phyloP scores from a whole-genome alignment of 352 stramenopile species.

The Aphanomyces astaci region DNA sequence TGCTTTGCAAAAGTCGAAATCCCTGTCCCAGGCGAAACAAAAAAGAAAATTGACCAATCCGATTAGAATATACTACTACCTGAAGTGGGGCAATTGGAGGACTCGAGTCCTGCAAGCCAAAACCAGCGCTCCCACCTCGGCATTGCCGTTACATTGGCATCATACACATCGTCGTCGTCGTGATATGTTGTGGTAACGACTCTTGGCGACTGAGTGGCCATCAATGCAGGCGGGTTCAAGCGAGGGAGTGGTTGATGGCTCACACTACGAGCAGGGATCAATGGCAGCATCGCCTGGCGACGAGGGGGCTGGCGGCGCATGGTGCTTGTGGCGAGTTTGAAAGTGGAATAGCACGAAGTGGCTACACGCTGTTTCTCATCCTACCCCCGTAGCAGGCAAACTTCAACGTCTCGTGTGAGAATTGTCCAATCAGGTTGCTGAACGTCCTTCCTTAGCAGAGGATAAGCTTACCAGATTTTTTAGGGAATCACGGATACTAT shows the following conservation, averaged over 20 bases:
- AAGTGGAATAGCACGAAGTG: not conserved
- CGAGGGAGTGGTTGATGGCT: not conserved
- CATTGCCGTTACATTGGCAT: no score
- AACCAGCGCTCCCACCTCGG: no score
- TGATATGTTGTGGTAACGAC: not conserved
- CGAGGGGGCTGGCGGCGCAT: not conserved
- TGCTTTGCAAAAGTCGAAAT: not conserved
- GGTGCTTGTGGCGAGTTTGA: not conserved
- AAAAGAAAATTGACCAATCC: not conserved
- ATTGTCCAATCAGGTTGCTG: not conserved
- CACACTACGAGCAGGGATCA: not conserved
- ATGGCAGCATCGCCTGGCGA: not conserved
- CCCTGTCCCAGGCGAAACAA: not conserved
- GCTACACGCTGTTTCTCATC: no score
- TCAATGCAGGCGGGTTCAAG: not conserved
- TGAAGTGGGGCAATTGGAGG: no score
- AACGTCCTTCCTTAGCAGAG: no score
- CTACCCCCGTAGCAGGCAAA: not conserved
- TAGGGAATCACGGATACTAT: no score
- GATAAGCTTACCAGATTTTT: no score
- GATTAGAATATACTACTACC: no score
- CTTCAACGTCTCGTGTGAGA: no score
- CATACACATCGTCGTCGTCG: not conserved
- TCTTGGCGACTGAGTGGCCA: not conserved
- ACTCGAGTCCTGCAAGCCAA: not conserved